Evolutionary conservation across 2,329 filamentous ascomycete genomes (phyloP), one percentile per base, ranked within the genome.

Genomic region (Diaporthe capsici): DNA sequence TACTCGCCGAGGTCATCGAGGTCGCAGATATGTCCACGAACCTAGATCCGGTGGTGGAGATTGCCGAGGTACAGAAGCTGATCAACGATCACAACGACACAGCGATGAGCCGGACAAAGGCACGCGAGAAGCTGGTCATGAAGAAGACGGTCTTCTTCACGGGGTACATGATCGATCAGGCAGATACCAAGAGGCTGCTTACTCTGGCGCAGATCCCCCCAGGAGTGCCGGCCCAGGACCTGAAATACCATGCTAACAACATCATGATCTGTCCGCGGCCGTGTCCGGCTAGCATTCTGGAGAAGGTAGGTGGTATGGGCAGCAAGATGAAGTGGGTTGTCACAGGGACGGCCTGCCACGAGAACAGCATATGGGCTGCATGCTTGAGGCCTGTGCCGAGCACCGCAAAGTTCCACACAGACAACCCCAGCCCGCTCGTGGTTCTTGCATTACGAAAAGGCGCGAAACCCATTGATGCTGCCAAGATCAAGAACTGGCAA

Each of bases 121-220:
- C 83, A 83, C 65, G 34, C 22, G 82, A 85, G 55, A 86, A 85
- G 61, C 88, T 97, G 76, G 89, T 91, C 79, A 95, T 99, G 82
- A 95, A 94, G 83, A 96, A 96, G 82, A 95, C 92, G 1, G 93
- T 98, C 68, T 95, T 95, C 84, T 98, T 96, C 85, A 98, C 97
- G 1, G 95, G 95, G 68, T 98, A 99, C 84, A 91, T 98, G 84
- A 93, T 99, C 78, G 88, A 88, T 55, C 88, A 91, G 65, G 87
- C 90, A 37, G 94, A 97, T 82, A 93, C 93, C 2, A 90, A 94
- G 81, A 91, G 90, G 73, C 87, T 98, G 51, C 90, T 94, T 74
- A 89, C 90, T 8, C 88, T 98, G n/a, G 91, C 92, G 42, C 84
- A 91, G 71, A 86, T 95, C 28, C 93, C 93, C 5, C 81, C 87